Evolutionary conservation across 371 early-diverging fungal species (phyloP), one percentile per base, ranked within the genome.

Genomic region (Gilbertella persicaria): DNA sequence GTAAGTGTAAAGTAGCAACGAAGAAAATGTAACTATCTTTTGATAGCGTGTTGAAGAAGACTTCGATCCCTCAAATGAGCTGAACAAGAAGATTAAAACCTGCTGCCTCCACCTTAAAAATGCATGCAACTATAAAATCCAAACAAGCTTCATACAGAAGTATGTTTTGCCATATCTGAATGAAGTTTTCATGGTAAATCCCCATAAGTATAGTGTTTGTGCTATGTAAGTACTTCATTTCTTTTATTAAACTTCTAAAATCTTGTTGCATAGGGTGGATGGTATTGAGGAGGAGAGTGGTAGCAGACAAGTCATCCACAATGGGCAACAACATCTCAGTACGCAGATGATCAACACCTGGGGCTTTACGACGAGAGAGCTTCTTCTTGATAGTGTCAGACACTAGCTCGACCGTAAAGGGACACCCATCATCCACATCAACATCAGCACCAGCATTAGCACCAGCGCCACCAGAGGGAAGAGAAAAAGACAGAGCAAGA

Each of bases 61-160:
- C n/a, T 45, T 45, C 13, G 45, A 45, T 13, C 14, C 30, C 4
- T n/a, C 29, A 4, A 29, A 19, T 28, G 45, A 45, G 13, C 14
- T 45, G 26, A 29, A 45, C 2, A 29, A 16, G 19, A 28, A 14
- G 6, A 45, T 45, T 0, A 45, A 45, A 17, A 8, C 17, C 8
- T 45, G 45, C 29, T 45, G 45, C 10, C 5, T 13, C 5, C 16
- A 28, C 17, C 25, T 45, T 29, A 45, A 28, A 17, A 3, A 45
- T n/a, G 21, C 25, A 13, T 28, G 19, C 14, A 1, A 26, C 28
- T 28, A 3, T n/a, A 25, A 29, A n/a, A 1, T 28, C 26, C 16
- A 47, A 19, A 23, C 48, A 19, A 35, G 21, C 36, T 47, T 47
- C 19, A 36, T 47, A 6, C 12, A 13, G 23, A 47, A 47, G 23